Base-by-base conservation (phyloP, 2,329 filamentous ascomycete species). In the Hypoxylon sp. region DNA sequence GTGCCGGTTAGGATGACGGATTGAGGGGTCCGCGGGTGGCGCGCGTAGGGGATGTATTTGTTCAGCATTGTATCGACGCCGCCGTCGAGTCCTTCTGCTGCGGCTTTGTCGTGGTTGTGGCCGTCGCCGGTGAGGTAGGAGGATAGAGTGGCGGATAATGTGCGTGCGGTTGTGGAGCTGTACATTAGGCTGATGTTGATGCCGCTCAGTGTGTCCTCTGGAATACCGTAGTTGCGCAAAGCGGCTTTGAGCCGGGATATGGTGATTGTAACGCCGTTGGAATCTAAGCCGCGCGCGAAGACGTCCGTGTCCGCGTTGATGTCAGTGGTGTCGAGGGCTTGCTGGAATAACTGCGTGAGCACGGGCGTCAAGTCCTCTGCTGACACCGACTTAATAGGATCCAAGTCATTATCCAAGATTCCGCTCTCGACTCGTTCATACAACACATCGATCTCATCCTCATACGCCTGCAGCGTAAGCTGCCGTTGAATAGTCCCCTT, bases 401-500 rank as follows among this genome's bases (percentile, higher is more conserved):
- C 65, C 10, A 75, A 25, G 13, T 63, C 73, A 21, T 25, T 60
- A 1, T 68, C 63, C 7, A 73, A 13, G 2, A 74, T 50, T 10
- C 72, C 74, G 23, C 72, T 68, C 30, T 73, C 74, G 5, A 62
- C 68, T 1, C 65, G 63, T n/a, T 67, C 66, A 28, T 76, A 76
- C 38, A 73, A 34, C 2, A 68, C 63, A n/a, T 75, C 69, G 43
- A 75, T 72, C 45, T 76, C 74, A 0, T 53, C 49, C n/a, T 71
- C 70, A 19, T 74, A 76, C 1, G 69, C 70, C 10, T 66, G 66
- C 36, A 75, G 61, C 17, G 65, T 75, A 4, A 73, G 61, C 45
- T 70, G 63, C 3, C 74, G 65, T 48, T 75, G 73, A 9, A 75
- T 71, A 2, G 74, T 75, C 3, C 74, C 73, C 60, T 76, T 76